Evolutionary conservation across 139 green algal genomes (phyloP), one percentile per base, ranked within the genome.

Genomic region (Chlorella vulgaris): DNA sequence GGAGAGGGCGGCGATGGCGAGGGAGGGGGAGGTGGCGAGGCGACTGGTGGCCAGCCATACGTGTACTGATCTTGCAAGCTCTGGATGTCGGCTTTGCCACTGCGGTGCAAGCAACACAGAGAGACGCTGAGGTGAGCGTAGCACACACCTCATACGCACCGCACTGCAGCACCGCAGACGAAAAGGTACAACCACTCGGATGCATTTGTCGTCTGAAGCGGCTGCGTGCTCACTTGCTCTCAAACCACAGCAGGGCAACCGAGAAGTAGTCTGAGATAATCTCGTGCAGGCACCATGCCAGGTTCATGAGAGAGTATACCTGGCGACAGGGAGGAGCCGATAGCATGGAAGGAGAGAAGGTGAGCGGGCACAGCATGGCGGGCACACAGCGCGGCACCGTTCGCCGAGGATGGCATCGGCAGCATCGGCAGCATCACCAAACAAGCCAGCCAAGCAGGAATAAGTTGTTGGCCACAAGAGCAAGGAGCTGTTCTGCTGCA

Each of bases 161-260:
- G 61, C 4, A 33, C 28, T 19, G 4, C n/a, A n/a, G n/a, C n/a
- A n/a, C n/a, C n/a, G n/a, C n/a, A n/a, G n/a, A n/a, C n/a, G n/a
- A n/a, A n/a, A n/a, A n/a, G n/a, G n/a, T n/a, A n/a, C n/a, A n/a
- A n/a, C n/a, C n/a, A n/a, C n/a, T n/a, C n/a, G n/a, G n/a, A n/a
- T n/a, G n/a, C n/a, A n/a, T n/a, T n/a, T n/a, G n/a, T n/a, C n/a
- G n/a, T n/a, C n/a, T n/a, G n/a, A n/a, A n/a, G n/a, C n/a, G n/a
- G n/a, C n/a, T n/a, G n/a, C n/a, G n/a, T n/a, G n/a, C 73, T 79
- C 53, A 79, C 73, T 53, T 53, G 73, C 73, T 67, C 36, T 68
- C 51, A 26, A 79, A 67, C 73, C 73, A 79, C 51, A 79, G 26
- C 47, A 79, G 62, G 51, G 73, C 33, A 19, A 28, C 73, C 8